These are phyloP conservation scores for Hanseniaspora gamundiae DNA, from an alignment of 1,139 yeast species.

Conservation along the genomic window DNA sequence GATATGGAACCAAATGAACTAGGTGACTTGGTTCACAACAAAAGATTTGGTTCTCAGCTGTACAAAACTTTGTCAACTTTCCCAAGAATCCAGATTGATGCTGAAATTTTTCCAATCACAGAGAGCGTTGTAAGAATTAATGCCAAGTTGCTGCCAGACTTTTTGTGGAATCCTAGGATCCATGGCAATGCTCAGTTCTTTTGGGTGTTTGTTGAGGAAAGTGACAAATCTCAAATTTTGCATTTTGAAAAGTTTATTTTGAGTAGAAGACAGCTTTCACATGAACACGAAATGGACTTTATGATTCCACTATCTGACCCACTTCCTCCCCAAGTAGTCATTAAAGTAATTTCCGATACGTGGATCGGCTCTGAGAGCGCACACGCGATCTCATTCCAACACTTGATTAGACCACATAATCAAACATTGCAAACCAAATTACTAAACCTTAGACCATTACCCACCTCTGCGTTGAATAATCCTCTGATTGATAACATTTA, in stretches of 20 bases:
- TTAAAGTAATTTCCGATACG: constrained; percentile 66
- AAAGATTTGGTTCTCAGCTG: constrained; percentile 54
- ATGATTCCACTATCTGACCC: constrained; percentile 89
- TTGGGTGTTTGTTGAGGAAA: constrained; percentile 88
- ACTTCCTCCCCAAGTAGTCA: constrained; percentile 73
- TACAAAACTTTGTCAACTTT: constrained; percentile 54
- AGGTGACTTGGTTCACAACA: constrained; percentile 82
- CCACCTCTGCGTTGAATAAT: constrained; percentile 68
- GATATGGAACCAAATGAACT: constrained; percentile 67
- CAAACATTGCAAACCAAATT: constrained; percentile 78
- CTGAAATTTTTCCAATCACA: constrained; percentile 87
- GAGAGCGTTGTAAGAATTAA: constrained; percentile 76
- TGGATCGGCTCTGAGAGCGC: constrained; percentile 84
- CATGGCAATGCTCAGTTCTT: constrained; percentile 83
- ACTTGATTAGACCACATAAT: constrained; percentile 75
- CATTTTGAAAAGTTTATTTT: constrained; percentile 76
- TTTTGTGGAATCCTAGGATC: constrained; percentile 66
- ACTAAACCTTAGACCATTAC: constrained; percentile 73
- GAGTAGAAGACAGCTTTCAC: constrained; percentile 42
- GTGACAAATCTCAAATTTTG: constrained; percentile 58
- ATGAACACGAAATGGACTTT: constrained; percentile 68
- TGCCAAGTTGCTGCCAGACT: constrained; percentile 58
- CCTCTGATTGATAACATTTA: constrained; percentile 58
- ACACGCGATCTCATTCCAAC: constrained; percentile 79
- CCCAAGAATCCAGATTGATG: constrained; percentile 60